phyloP scores from a whole-genome alignment of 164 flowering plant genomes.

The Berberis vulgaris region DNA sequence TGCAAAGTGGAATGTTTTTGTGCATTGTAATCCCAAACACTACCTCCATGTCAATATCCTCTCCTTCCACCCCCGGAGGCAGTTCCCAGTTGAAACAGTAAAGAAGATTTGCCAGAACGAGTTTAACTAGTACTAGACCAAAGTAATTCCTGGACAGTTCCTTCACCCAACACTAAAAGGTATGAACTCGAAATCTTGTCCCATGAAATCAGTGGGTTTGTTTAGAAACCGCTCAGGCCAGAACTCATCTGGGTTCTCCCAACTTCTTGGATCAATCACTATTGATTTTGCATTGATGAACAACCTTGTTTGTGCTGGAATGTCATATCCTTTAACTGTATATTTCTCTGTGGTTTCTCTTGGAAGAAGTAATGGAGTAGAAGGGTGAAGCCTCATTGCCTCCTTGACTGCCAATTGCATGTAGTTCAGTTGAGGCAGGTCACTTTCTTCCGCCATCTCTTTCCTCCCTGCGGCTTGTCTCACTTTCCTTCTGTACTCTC shows the following conservation, averaged over 20 bases:
- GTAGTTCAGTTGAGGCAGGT: slow-evolving; percentile 16
- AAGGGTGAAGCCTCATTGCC: slow-evolving; percentile 35
- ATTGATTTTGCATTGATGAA: slow-evolving; percentile 20
- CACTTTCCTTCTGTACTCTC: slow-evolving; percentile 23
- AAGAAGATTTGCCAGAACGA: slow-evolving; percentile 35
- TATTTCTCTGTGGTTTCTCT: slow-evolving; percentile 22
- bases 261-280: slow-evolving; percentile 22
- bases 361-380: slow-evolving; percentile 31
- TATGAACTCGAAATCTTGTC: slow-evolving; percentile 25
- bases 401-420: slow-evolving; percentile 21
- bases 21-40: slow-evolving; percentile 18
- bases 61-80: slow-evolving; percentile 32
- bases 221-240: slow-evolving; percentile 28
- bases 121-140: slow-evolving; percentile 15
- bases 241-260: slow-evolving; percentile 30
- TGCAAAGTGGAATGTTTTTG: slow-evolving; percentile 3
- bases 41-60: slow-evolving; percentile 38
- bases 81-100: slow-evolving; percentile 39
- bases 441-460: slow-evolving; percentile 13
- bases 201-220: slow-evolving; percentile 15
- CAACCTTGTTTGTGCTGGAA: slow-evolving; percentile 26
- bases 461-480: slow-evolving; percentile 7
- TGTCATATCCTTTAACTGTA: slow-evolving; percentile 19
- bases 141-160: slow-evolving; percentile 26
- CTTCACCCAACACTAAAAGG: slow-evolving; percentile 35